Evolutionary conservation across 2,329 filamentous ascomycete species (phyloP).

Genomic region (Sporothrix pseudoabietina): DNA sequence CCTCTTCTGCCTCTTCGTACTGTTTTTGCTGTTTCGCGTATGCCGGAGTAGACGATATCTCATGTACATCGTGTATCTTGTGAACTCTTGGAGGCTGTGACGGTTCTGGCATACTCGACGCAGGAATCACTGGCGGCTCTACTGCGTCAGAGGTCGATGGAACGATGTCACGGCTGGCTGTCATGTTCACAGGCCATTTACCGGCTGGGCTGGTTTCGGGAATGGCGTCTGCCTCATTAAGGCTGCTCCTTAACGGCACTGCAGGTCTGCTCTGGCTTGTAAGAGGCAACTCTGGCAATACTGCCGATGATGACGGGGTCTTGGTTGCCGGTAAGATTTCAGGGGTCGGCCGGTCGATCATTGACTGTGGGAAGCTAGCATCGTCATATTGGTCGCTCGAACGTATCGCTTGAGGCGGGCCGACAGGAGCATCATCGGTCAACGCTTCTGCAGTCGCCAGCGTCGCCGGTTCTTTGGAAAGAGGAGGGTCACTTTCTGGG

Average conservation of each 20-base stretch:
- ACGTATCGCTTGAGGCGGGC: background rate
- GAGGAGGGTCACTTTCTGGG: constrained; percentile 24
- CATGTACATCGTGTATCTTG: background rate
- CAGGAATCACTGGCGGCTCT: background rate
- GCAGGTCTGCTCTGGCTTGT: background rate
- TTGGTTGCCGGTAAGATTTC: constrained; percentile 10
- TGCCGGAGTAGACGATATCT: background rate
- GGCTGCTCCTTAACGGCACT: constrained; percentile 24
- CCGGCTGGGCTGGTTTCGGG: constrained; percentile 36
- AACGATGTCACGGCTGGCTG: background rate
- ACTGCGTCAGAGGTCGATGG: constrained; percentile 14
- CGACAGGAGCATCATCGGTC: background rate
- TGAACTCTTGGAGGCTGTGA: background rate
- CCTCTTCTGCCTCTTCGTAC: background rate
- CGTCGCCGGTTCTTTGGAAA: background rate
- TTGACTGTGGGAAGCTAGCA: constrained; percentile 28
- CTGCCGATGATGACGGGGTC: constrained; percentile 29
- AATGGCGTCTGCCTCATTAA: constrained; percentile 33
- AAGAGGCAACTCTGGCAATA: constrained; percentile 6
- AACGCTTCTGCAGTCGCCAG: background rate
- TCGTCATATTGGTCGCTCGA: constrained; percentile 26
- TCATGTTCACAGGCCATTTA: background rate
- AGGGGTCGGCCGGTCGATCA: constrained; percentile 27
- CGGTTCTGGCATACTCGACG: background rate
- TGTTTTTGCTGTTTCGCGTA: background rate